phyloP scores from a whole-genome alignment of 331 rosid species.

The Prunus yedoensis region DNA sequence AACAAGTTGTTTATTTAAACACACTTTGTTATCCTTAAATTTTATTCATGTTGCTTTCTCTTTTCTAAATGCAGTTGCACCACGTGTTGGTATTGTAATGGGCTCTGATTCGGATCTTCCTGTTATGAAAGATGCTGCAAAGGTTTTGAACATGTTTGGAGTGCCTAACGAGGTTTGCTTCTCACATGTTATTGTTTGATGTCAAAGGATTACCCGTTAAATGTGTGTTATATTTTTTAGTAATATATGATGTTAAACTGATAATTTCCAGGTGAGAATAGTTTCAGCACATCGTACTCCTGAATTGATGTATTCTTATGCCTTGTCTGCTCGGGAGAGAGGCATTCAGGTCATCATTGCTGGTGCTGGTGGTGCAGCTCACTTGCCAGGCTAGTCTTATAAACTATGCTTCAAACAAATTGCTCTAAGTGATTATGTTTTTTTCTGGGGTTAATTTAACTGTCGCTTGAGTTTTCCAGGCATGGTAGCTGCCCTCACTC shows the following conservation, averaged over 20 bases:
- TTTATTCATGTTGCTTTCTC: conserved; percentile 17
- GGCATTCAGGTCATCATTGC: conserved; percentile 87
- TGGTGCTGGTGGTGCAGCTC: conserved; percentile 98
- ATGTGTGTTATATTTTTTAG: conserved; percentile 10
- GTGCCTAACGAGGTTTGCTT: conserved; percentile 80
- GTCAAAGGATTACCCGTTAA: background rate
- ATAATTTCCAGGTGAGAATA: conserved; percentile 59
- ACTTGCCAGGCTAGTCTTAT: conserved; percentile 72
- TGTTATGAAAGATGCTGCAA: conserved; percentile 87
- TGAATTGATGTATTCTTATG: conserved; percentile 75
- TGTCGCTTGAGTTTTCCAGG: conserved; percentile 41
- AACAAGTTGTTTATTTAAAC: background rate
- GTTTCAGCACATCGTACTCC: conserved; percentile 96
- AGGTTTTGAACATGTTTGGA: conserved; percentile 59
- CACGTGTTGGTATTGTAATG: conserved; percentile 82
- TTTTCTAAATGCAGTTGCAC: conserved; percentile 47
- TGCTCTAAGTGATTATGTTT: background rate
- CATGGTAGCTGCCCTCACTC: conserved; percentile 91
- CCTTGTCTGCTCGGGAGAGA: conserved; percentile 57
- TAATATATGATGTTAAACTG: background rate
- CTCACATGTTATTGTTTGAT: conserved; percentile 4
- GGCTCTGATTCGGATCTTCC: conserved; percentile 97
- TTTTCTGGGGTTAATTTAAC: conserved; percentile 12
- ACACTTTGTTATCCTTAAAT: background rate
- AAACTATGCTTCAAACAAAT: conserved; percentile 7